A percentile compares a stretch with the other conserved stretches of the same genome.
Conservation (phyloP, 2,329 filamentous ascomycete genomes). For the Amylocarpus encephaloides region DNA sequence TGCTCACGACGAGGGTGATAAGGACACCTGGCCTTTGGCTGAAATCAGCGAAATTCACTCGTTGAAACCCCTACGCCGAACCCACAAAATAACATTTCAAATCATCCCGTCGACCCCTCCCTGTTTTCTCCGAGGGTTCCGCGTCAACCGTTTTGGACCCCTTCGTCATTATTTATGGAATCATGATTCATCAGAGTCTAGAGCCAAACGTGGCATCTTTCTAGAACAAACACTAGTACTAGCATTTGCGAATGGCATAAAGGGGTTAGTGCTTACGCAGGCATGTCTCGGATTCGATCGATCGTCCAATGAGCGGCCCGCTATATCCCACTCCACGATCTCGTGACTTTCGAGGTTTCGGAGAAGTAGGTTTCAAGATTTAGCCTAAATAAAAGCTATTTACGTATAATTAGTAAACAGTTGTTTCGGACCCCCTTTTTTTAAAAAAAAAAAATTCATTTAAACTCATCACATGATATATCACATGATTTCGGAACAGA, state of each 20-base stretch:
- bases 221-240: slow-evolving; percentile 1
- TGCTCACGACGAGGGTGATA: too few relatives aligned
- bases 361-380: too few relatives aligned
- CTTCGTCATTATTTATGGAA: neutral
- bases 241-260: neutral
- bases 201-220: neutral
- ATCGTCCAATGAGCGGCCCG: neutral
- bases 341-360: neutral
- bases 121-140: neutral
- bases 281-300: neutral
- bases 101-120: neutral
- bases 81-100: neutral
- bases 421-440: too few relatives aligned
- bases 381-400: too few relatives aligned
- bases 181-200: neutral
- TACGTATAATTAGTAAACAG: too few relatives aligned
- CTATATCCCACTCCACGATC: neutral
- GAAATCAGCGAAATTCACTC: too few relatives aligned
- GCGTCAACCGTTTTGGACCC: neutral
- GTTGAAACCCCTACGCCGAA: too few relatives aligned
- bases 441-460: too few relatives aligned
- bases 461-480: too few relatives aligned
- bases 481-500: too few relatives aligned
- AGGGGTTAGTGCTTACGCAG: slow-evolving; percentile 1
- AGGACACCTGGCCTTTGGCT: too few relatives aligned